These are phyloP conservation scores for Penicillium soppii DNA, from an alignment of 495 filamentous ascomycete genomes.

Conservation along the genomic window DNA sequence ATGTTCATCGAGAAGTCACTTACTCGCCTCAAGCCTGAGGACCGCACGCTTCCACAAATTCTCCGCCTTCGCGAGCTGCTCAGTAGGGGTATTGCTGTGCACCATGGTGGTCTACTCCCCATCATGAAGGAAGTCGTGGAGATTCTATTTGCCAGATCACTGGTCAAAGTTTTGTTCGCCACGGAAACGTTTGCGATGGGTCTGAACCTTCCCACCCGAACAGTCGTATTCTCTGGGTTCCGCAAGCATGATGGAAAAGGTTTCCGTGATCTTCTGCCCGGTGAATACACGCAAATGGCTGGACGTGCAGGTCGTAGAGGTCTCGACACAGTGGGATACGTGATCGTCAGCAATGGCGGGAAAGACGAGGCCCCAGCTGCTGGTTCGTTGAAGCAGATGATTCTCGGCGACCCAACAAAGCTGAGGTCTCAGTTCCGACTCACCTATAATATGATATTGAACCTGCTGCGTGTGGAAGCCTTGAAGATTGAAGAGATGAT, in stretches of 20 bases:
- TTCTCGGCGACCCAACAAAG: slow-evolving; percentile 92
- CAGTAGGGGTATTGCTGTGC: slow-evolving; percentile 86
- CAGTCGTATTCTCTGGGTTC: slow-evolving; percentile 96
- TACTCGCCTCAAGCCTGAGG: slow-evolving; percentile 87
- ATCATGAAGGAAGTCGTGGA: slow-evolving; percentile 99
- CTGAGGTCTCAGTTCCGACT: slow-evolving; percentile 93
- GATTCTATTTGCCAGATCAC: slow-evolving; percentile 88
- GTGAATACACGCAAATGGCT: slow-evolving; percentile 99
- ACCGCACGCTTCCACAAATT: slow-evolving; percentile 86
- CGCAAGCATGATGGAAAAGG: slow-evolving; percentile 90
- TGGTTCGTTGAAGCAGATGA: slow-evolving; percentile 81
- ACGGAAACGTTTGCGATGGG: slow-evolving; percentile 99
- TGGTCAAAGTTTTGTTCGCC: slow-evolving; percentile 96
- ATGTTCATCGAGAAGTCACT: slow-evolving; percentile 98
- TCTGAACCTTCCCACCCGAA: slow-evolving; percentile 90
- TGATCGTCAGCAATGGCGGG: slow-evolving; percentile 85
- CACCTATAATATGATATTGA: slow-evolving; percentile 99
- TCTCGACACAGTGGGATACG: slow-evolving; percentile 86
- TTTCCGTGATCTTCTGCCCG: slow-evolving; percentile 88
- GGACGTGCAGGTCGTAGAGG: slow-evolving; percentile 91
- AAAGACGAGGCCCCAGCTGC: slow-evolving; percentile 87
- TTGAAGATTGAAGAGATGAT: slow-evolving; percentile 99
- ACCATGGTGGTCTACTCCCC: slow-evolving; percentile 91
- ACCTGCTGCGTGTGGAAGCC: slow-evolving; percentile 91
- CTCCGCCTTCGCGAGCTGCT: slow-evolving; percentile 81